A percentile compares a stretch with the other conserved stretches of the same genome.
These are phyloP conservation scores for Serpula lacrymans DNA, from an alignment of 768 basidiomycete genomes.

Conservation along the genomic window DNA sequence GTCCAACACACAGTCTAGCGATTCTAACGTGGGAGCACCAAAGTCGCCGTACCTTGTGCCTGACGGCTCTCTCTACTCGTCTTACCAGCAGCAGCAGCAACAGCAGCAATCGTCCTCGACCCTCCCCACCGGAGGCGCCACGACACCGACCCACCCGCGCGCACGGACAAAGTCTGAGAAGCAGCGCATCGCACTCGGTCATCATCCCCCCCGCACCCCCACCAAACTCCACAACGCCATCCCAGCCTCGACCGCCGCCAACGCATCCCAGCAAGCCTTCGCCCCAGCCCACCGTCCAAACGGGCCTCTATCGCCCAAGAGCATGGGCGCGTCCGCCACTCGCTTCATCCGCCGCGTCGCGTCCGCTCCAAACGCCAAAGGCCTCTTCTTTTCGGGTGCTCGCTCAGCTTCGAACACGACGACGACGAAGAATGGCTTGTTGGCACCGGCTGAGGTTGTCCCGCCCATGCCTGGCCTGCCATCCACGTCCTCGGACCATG, in stretches of 20 bases:
- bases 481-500: slow-evolving; percentile 52
- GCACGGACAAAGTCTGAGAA: slow-evolving; percentile 47
- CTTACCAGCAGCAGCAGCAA: slow-evolving; percentile 10
- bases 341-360: slow-evolving; percentile 94
- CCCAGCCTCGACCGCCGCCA: slow-evolving; percentile 26
- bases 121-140: slow-evolving; percentile 16
- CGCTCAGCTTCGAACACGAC: slow-evolving; percentile 42
- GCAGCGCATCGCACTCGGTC: slow-evolving; percentile 44
- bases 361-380: slow-evolving; percentile 95
- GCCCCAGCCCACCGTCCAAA: slow-evolving; percentile 25
- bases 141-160: slow-evolving; percentile 18
- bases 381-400: slow-evolving; percentile 66
- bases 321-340: slow-evolving; percentile 70
- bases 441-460: slow-evolving; percentile 64
- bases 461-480: slow-evolving; percentile 52
- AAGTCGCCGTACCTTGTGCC: slow-evolving; percentile 26
- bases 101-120: slow-evolving; percentile 9
- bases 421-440: slow-evolving; percentile 72
- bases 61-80: slow-evolving; percentile 16
- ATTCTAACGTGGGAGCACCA: slow-evolving; percentile 47
- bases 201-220: slow-evolving; percentile 36
- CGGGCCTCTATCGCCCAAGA: slow-evolving; percentile 61
- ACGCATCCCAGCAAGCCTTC: slow-evolving; percentile 41
- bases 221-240: slow-evolving; percentile 21
- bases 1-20: slow-evolving; percentile 71